These are phyloP conservation scores for Candida vaughaniae DNA, from an alignment of 805 yeast genomes.

Conservation along the genomic window DNA sequence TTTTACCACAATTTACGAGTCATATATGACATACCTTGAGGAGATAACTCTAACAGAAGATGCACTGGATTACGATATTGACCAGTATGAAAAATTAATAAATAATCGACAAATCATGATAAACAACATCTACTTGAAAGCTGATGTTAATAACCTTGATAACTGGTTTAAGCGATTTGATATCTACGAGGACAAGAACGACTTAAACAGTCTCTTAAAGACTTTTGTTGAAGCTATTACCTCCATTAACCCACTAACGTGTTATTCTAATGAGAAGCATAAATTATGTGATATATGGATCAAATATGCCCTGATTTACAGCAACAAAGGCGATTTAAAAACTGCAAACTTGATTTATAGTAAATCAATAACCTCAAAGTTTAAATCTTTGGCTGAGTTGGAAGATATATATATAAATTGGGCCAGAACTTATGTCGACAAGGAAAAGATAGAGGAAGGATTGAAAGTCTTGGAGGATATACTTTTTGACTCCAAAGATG, in stretches of 20 bases:
- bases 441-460: constrained; percentile 45
- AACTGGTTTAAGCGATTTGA: constrained; percentile 68
- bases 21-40: constrained; percentile 27
- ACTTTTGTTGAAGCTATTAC: constrained; percentile 67
- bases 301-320: constrained; percentile 64
- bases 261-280: constrained; percentile 20
- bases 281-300: constrained; percentile 67
- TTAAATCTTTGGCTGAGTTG: constrained; percentile 57
- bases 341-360: constrained; percentile 64
- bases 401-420: constrained; percentile 72
- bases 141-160: constrained; percentile 57
- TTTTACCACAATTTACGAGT: constrained; percentile 63
- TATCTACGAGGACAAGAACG: constrained; percentile 30
- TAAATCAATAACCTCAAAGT: constrained; percentile 71
- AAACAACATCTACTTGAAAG: constrained; percentile 66
- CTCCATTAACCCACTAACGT: constrained; percentile 59
- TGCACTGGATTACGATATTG: constrained; percentile 25
- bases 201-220: constrained; percentile 43
- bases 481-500: constrained; percentile 16
- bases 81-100: constrained; percentile 54
- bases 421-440: constrained; percentile 63
- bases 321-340: constrained; percentile 48
- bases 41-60: constrained; percentile 2
- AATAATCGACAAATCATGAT: constrained; percentile 55
- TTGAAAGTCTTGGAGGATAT: constrained; percentile 33